A percentile compares a stretch with the other conserved stretches of the same genome.
These are phyloP conservation scores for Fusarium luffae DNA, from an alignment of 2,329 filamentous ascomycete species.

Conservation along the genomic window DNA sequence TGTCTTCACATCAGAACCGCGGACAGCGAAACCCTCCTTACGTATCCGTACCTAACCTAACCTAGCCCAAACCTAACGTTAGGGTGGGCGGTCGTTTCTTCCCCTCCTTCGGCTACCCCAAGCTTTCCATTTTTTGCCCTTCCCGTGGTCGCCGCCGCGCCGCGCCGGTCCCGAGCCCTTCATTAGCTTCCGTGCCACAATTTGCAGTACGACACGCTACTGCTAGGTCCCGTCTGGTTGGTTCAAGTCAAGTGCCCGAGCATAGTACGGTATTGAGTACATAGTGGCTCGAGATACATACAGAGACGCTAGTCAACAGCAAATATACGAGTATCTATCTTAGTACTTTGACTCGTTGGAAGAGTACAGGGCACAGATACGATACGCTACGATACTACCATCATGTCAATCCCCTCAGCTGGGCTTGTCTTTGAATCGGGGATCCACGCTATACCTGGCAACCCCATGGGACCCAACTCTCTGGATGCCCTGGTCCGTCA, in stretches of 20 bases:
- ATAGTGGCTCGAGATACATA: constrained; percentile 31
- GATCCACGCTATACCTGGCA: constrained; percentile 36
- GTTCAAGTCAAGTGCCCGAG: constrained; percentile 33
- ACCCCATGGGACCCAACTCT: constrained; percentile 28
- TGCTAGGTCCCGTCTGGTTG: constrained; percentile 45
- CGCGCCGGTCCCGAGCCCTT: constrained; percentile 40
- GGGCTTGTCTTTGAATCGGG: constrained; percentile 48
- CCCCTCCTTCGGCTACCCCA: constrained; percentile 31
- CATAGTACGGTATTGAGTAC: constrained; percentile 31
- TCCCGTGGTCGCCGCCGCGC: constrained; percentile 42
- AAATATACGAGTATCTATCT: constrained; percentile 24
- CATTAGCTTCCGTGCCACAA: constrained; percentile 44
- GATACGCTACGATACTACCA: constrained; percentile 2
- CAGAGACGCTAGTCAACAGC: constrained; percentile 27
- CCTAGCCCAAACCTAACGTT: background rate
- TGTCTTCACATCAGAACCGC: constrained; percentile 37
- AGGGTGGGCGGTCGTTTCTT: constrained; percentile 9
- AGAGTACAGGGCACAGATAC: constrained; percentile 25
- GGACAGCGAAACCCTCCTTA: constrained; percentile 28
- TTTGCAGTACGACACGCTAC: constrained; percentile 34
- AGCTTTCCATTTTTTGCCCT: constrained; percentile 38
- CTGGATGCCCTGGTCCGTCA: constrained; percentile 47
- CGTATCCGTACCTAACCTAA: background rate
- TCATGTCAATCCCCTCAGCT: constrained; percentile 45
- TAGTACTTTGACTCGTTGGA: background rate